Base-by-base conservation (phyloP, 192 early-diverging fungal species). In the Coemansia sp. region DNA sequence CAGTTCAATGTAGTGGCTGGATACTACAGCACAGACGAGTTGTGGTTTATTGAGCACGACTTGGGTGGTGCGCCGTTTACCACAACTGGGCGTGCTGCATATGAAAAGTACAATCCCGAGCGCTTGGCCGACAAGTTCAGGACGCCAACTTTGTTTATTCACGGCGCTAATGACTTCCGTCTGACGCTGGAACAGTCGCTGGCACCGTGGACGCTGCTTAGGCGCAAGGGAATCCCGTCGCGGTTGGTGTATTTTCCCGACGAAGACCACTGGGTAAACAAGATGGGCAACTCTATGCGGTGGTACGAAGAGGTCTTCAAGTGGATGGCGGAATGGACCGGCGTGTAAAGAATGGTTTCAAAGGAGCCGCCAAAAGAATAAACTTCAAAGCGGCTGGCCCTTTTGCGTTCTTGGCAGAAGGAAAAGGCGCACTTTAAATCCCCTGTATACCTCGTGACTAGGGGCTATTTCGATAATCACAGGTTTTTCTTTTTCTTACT, bases 61-160 rank as follows among this genome's bases (percentile, higher is more conserved):
- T 85, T 92, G 53, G 87, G 85, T 14, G 92, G 91, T 42, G 64
- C 72, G 44, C 91, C 91, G 31, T 92, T 78, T 56, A 69, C 86
- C 7, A 64, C 68, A 6, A 62, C 74, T 6, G 79, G 82, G 14
- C 77, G 87, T 17, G 68, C 75, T 27, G 72, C 76, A 9, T 91
- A 90, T 63, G 88, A 93, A 36, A 76, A 78, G 53, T 90, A 82
- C 77, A 90, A 88, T 67, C 93, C 93, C 31, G 76, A 86, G 69
- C 85, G 86, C 46, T 85, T 84, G 70, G 91, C 90, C 0, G 75
- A 85, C n/a, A 83, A 85, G 51, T 92, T 91, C 87, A 84, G 83
- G 39, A 93, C 93, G 1, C 93, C 93, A 2, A 92, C 91, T 2
- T 78, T 94, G 54, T 86, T 93, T 51, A 88, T 92, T 48, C 93